Conservation (phyloP, 768 basidiomycete genomes). For the Amanita exitialis region DNA sequence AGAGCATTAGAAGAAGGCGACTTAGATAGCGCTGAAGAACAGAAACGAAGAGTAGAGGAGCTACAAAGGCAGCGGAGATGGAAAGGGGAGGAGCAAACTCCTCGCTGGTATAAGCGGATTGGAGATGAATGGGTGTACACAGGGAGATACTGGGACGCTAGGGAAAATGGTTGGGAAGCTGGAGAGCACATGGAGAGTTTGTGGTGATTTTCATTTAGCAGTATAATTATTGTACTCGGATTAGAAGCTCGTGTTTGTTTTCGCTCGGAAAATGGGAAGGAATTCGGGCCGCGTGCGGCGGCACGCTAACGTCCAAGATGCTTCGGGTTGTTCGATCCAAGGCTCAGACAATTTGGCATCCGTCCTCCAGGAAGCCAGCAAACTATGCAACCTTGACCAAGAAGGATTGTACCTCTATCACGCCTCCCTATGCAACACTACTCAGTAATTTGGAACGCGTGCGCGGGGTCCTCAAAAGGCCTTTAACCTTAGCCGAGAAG, state of each 20-base stretch:
- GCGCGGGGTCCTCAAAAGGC: slow-evolving; percentile 60
- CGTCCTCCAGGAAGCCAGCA: slow-evolving; percentile 21
- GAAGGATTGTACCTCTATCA: slow-evolving; percentile 51
- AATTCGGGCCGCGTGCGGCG: not conserved
- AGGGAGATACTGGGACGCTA: slow-evolving; percentile 81
- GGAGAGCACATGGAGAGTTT: slow-evolving; percentile 33
- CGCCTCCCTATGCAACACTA: slow-evolving; percentile 73
- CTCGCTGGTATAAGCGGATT: slow-evolving; percentile 68
- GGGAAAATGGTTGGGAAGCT: slow-evolving; percentile 53
- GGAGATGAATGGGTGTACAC: slow-evolving; percentile 66
- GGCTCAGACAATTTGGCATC: slow-evolving; percentile 9
- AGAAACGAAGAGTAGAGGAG: slow-evolving; percentile 68
- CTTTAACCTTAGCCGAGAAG: slow-evolving; percentile 94
- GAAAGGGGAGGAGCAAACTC: slow-evolving; percentile 44
- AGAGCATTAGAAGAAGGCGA: slow-evolving; percentile 74
- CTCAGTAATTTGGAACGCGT: slow-evolving; percentile 63
- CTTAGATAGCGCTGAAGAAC: slow-evolving; percentile 56
- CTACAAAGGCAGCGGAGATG: slow-evolving; percentile 65
- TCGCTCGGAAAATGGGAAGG: not conserved
- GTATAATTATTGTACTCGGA: not conserved
- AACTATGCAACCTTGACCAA: slow-evolving; percentile 26
- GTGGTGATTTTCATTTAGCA: slow-evolving; percentile 39
- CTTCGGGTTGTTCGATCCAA: not conserved
- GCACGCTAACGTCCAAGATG: not conserved
- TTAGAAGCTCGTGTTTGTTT: too few relatives aligned